Conservation (phyloP, 2,329 filamentous ascomycete species). For the Thelonectria rubi region DNA sequence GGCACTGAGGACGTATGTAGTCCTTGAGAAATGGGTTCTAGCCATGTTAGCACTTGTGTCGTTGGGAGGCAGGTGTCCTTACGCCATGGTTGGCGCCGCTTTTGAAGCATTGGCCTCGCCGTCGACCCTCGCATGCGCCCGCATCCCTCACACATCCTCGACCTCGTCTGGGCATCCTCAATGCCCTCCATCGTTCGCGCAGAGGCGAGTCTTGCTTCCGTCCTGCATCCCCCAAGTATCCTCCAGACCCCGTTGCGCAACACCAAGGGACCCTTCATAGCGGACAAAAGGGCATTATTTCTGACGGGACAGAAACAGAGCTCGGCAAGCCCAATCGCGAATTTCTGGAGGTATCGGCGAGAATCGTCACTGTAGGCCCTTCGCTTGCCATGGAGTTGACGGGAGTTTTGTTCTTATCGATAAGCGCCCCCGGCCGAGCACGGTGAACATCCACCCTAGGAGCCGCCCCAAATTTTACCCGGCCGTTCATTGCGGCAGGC, state of each 20-base stretch:
- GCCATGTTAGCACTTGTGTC: constrained; percentile 17
- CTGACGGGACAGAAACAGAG: background rate
- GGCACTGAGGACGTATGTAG: constrained; percentile 29
- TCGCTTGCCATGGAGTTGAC: constrained; percentile 9
- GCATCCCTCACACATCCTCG: background rate
- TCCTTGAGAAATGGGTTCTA: constrained; percentile 27
- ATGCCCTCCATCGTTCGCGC: background rate
- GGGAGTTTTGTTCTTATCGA: constrained; percentile 40
- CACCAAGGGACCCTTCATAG: constrained; percentile 38
- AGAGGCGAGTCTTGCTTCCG: constrained; percentile 31
- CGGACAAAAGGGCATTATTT: constrained; percentile 33
- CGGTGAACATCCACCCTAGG: constrained; percentile 28
- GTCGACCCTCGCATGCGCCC: background rate
- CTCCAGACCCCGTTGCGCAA: constrained; percentile 37
- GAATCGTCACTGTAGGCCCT: constrained; percentile 6
- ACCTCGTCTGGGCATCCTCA: background rate
- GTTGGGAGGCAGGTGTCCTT: constrained; percentile 9
- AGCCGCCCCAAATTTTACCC: constrained; percentile 44
- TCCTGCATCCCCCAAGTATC: constrained; percentile 20
- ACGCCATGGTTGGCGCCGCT: constrained; percentile 20
- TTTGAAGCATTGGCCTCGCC: background rate
- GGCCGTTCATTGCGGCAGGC: constrained; percentile 26
- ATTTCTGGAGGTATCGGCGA: background rate
- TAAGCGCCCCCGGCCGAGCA: constrained; percentile 29
- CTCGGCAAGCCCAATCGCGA: background rate